Conservation (phyloP, 2,329 filamentous ascomycete species). For the Fusarium sp. region DNA sequence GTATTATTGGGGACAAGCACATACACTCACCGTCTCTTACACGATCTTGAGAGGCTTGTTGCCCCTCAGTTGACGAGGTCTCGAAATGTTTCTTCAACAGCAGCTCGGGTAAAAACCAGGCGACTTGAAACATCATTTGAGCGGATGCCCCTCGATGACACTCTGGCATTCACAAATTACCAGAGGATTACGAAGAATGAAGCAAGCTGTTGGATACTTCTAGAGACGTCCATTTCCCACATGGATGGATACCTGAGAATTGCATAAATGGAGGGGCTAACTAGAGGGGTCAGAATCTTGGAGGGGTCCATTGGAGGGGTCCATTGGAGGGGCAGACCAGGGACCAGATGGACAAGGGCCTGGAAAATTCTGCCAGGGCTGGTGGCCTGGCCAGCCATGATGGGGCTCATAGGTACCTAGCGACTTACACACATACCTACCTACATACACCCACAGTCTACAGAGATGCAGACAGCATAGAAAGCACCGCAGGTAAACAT, state of each 20-base stretch:
- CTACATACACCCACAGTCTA: not conserved
- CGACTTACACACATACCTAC: not conserved
- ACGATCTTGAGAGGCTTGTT: not conserved
- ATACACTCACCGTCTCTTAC: constrained; percentile 12
- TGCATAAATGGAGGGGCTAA: constrained; percentile 4
- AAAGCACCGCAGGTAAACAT: not conserved
- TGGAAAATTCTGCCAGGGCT: constrained; percentile 5
- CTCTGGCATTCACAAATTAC: not conserved
- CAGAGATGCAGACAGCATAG: not conserved
- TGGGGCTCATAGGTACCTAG: not conserved
- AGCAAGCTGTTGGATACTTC: not conserved
- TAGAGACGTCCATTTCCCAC: not conserved
- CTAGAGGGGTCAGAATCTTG: not conserved
- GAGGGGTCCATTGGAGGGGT: constrained; percentile 20
- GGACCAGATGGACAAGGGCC: not conserved
- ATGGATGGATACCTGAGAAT: not conserved
- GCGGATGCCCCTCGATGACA: not conserved
- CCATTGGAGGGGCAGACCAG: constrained; percentile 11
- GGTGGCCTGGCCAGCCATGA: not conserved
- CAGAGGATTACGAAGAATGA: not conserved
- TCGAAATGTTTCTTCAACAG: not conserved
- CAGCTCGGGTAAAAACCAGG: not conserved
- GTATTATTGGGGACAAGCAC: not conserved
- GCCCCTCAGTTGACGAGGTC: not conserved
- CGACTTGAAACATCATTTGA: not conserved